These are phyloP conservation scores for Lasiodiplodia gonubiensis DNA, from an alignment of 2,329 filamentous ascomycete genomes.

Conservation along the genomic window DNA sequence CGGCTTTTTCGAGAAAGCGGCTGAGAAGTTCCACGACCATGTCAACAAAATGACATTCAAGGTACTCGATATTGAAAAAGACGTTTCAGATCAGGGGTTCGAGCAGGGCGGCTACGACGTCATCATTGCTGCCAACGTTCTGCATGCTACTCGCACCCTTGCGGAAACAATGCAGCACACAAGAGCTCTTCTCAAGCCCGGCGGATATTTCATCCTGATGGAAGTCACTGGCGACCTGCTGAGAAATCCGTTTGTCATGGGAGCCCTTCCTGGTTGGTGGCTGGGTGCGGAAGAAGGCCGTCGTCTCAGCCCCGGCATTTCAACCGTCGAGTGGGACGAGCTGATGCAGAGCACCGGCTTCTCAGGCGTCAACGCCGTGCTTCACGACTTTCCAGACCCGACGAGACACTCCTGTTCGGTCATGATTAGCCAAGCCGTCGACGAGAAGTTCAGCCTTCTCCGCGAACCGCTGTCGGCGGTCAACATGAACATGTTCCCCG, in stretches of 20 bases:
- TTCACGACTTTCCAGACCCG: not conserved
- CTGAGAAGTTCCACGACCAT: conserved; percentile 11
- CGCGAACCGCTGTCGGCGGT: conserved; percentile 28
- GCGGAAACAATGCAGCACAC: conserved; percentile 27
- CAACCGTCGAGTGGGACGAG: not conserved
- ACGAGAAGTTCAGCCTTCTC: conserved; percentile 30
- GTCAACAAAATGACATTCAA: conserved; percentile 29
- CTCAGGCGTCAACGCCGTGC: not conserved
- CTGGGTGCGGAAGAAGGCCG: conserved; percentile 39
- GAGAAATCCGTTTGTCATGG: not conserved
- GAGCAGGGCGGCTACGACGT: conserved; percentile 31
- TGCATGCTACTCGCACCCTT: conserved; percentile 32
- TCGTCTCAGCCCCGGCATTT: conserved; percentile 33
- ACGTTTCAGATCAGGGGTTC: conserved; percentile 30
- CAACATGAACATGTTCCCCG: no score
- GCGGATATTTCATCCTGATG: conserved; percentile 30
- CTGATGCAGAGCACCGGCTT: conserved; percentile 6
- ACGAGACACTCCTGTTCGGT: conserved; percentile 11
- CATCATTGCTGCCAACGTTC: conserved; percentile 31
- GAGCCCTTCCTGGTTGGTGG: conserved; percentile 46
- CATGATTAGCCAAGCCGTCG: conserved; percentile 32
- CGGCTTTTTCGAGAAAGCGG: conserved; percentile 28
- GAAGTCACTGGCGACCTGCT: conserved; percentile 43
- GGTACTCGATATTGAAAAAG: conserved; percentile 28
- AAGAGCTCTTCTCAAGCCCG: conserved; percentile 7